A percentile compares a stretch with the other conserved stretches of the same genome.
Evolutionary conservation across 352 stramenopile genomes (phyloP).

Genomic region (Globisporangium uncinulatum): DNA sequence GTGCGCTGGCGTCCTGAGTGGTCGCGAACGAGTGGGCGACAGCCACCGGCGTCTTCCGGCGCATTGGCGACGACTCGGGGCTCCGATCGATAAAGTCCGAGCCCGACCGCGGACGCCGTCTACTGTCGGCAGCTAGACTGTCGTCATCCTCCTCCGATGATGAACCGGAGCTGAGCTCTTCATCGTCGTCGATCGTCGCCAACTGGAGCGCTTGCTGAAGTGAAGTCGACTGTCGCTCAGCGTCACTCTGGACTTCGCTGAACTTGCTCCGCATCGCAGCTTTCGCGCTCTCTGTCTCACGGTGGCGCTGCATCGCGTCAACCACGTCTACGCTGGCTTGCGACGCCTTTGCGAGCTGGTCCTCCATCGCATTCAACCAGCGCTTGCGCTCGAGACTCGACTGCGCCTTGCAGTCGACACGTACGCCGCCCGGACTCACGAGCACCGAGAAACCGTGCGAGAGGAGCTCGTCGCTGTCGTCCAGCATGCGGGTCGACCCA

Average conservation of each 20-base stretch:
- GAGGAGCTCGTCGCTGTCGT: conserved; percentile 15
- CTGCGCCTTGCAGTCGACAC: conserved; percentile 47
- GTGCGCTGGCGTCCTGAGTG: conserved; percentile 21
- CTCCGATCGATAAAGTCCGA: conserved; percentile 48
- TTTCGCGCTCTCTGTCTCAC: conserved; percentile 31
- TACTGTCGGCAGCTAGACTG: not conserved
- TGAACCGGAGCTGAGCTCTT: not conserved
- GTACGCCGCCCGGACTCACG: conserved; percentile 20
- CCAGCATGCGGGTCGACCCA: conserved; percentile 2
- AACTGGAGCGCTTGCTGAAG: conserved; percentile 43
- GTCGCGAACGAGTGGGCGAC: conserved; percentile 27
- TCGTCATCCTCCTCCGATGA: not conserved
- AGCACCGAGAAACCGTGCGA: conserved; percentile 21
- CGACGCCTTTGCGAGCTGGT: conserved; percentile 27
- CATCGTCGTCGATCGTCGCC: conserved; percentile 14
- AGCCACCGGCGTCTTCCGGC: conserved; percentile 19
- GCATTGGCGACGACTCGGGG: conserved; percentile 68
- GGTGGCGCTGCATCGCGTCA: conserved; percentile 28
- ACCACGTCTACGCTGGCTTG: conserved; percentile 31
- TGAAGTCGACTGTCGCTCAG: conserved; percentile 36
- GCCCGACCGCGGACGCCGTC: conserved; percentile 15
- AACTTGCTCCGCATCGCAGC: conserved; percentile 49
- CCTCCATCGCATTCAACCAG: conserved; percentile 63
- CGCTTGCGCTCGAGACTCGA: conserved; percentile 64
- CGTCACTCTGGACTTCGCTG: conserved; percentile 40